These are phyloP conservation scores for Chlorokybus atmophyticus DNA, from an alignment of 139 green algal species.

Conservation along the genomic window DNA sequence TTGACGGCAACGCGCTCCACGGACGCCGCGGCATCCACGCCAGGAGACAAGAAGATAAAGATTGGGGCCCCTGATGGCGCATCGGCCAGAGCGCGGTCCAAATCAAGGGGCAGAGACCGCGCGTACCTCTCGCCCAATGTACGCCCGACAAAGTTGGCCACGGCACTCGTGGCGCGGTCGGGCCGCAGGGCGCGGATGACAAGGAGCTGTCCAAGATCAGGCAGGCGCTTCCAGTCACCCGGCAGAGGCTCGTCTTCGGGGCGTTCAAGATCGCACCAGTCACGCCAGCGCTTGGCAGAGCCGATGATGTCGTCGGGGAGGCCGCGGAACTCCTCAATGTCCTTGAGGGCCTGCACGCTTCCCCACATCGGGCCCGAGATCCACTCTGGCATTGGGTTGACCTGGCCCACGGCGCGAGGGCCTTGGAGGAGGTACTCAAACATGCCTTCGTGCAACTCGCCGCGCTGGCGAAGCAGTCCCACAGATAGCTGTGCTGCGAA, in stretches of 20 bases:
- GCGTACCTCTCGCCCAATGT: slow-evolving; percentile 58
- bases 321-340: slow-evolving; percentile 63
- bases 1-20: slow-evolving; percentile 66
- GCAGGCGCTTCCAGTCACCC: slow-evolving; percentile 79
- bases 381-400: slow-evolving; percentile 69
- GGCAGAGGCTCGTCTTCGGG: slow-evolving; percentile 73
- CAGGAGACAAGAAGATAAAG: slow-evolving; percentile 79
- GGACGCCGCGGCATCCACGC: slow-evolving; percentile 55
- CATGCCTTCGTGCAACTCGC: slow-evolving; percentile 53
- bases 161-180: slow-evolving; percentile 68
- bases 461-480: slow-evolving; percentile 49
- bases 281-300: slow-evolving; percentile 68
- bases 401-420: slow-evolving; percentile 47
- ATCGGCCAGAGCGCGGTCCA: slow-evolving; percentile 38
- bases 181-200: slow-evolving; percentile 66
- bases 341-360: slow-evolving; percentile 44
- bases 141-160: slow-evolving; percentile 61
- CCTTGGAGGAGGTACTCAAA: slow-evolving; percentile 71
- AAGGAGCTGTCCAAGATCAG: slow-evolving; percentile 62
- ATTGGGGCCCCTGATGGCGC: slow-evolving; percentile 37
- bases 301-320: slow-evolving; percentile 72
- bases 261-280: slow-evolving; percentile 78
- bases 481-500: slow-evolving; percentile 76
- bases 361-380: slow-evolving; percentile 46
- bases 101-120: slow-evolving; percentile 48